A percentile compares a stretch with the other conserved stretches of the same genome.
Conservation (phyloP, 1,139 yeast species). For the Taphrina pruni region DNA sequence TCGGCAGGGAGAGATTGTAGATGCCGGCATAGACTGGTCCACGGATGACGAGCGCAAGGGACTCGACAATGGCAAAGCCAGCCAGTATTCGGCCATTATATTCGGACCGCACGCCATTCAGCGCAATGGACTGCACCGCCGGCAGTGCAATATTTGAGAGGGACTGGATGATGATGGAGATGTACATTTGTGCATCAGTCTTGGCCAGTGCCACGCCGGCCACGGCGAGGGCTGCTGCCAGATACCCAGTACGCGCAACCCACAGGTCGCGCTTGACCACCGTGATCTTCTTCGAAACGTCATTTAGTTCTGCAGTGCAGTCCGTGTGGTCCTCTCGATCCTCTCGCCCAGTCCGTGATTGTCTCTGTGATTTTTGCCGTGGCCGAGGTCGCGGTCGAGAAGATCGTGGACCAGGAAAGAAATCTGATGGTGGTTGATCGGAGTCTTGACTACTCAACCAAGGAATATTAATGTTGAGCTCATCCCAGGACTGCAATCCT, state of each 20-base stretch:
- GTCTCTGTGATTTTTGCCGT: not conserved
- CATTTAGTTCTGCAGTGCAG: slow-evolving; percentile 6
- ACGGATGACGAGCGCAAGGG: slow-evolving; percentile 40
- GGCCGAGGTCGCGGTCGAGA: slow-evolving; percentile 3
- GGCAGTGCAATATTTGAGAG: slow-evolving; percentile 41
- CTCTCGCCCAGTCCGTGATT: not conserved
- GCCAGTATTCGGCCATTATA: slow-evolving; percentile 42
- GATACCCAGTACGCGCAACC: slow-evolving; percentile 40
- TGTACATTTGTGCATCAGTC: slow-evolving; percentile 36
- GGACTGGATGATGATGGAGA: slow-evolving; percentile 38
- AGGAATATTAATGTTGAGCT: slow-evolving; percentile 27
- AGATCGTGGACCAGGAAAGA: slow-evolving; percentile 16
- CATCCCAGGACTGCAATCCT: slow-evolving; percentile 23
- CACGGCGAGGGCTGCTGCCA: slow-evolving; percentile 37
- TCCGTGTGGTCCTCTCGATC: not conserved
- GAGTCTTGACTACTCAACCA: slow-evolving; percentile 31
- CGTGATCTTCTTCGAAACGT: slow-evolving; percentile 38
- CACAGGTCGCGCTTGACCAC: slow-evolving; percentile 42
- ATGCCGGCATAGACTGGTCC: slow-evolving; percentile 42
- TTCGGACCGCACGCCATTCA: slow-evolving; percentile 42
- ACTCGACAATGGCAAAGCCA: slow-evolving; percentile 43
- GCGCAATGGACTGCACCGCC: slow-evolving; percentile 42
- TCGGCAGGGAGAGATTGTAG: slow-evolving; percentile 32
- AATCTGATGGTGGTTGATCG: slow-evolving; percentile 18
- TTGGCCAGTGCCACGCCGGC: slow-evolving; percentile 39